Evolutionary conservation across 768 basidiomycete genomes (phyloP).

Genomic region (Lactarius deliciosus): DNA sequence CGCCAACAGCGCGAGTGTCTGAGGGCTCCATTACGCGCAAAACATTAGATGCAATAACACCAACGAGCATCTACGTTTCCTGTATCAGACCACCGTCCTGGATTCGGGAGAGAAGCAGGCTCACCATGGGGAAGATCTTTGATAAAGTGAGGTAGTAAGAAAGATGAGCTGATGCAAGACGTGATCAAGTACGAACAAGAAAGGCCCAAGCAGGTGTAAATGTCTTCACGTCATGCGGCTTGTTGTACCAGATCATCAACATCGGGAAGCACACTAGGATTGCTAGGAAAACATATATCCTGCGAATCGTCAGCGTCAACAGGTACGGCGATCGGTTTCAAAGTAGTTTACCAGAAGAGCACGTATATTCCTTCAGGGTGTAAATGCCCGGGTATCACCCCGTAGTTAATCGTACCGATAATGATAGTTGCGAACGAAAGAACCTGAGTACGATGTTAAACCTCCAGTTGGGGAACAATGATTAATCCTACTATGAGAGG

Average conservation of each 20-base stretch:
- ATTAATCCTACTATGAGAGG: constrained; percentile 36
- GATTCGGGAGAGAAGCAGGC: neutral
- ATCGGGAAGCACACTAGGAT: constrained; percentile 45
- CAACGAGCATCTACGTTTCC: constrained; percentile 45
- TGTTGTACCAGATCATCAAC: constrained; percentile 51
- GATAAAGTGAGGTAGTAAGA: neutral
- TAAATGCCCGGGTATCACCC: constrained; percentile 40
- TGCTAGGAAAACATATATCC: constrained; percentile 45
- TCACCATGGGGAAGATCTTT: constrained; percentile 40
- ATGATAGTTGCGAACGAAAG: constrained; percentile 52
- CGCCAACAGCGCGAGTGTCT: constrained; percentile 42
- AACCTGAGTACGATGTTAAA: constrained; percentile 35
- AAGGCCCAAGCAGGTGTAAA: constrained; percentile 42
- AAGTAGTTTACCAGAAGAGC: constrained; percentile 43
- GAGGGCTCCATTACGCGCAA: constrained; percentile 39
- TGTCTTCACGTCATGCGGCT: constrained; percentile 44
- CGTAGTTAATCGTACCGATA: constrained; percentile 50
- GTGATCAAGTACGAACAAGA: constrained; percentile 36
- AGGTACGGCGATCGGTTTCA: neutral
- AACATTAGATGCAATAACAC: constrained; percentile 47
- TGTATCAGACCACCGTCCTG: constrained; percentile 9
- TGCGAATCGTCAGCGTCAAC: constrained; percentile 25
- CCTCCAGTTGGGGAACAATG: neutral
- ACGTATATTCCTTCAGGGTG: constrained; percentile 40
- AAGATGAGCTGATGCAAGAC: neutral